Evolutionary conservation across 495 filamentous ascomycete genomes (phyloP), one percentile per base, ranked within the genome.

Genomic region (Podospora didyma): DNA sequence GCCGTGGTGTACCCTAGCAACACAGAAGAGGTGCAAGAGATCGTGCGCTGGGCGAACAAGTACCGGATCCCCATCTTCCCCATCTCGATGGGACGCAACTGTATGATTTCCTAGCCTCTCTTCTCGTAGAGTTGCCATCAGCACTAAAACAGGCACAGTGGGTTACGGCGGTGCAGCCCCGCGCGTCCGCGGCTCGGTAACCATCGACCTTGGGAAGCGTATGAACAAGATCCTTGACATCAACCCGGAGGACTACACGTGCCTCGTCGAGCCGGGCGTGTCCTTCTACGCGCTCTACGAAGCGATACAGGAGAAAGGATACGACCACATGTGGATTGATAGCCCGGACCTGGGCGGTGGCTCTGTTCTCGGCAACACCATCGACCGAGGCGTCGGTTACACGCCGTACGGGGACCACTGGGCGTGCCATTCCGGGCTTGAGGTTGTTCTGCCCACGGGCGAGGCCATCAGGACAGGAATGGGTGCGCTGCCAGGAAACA

Each of bases 121-220:
- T 16, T 35, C 4, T 17, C 7, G 17, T 7, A 16, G 2, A 14
- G 24, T 14, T 14, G 26, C 21, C 22, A 7, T 16, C 19, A n/a
- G 16, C 11, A 21, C 49, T 49, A 20, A 49, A 17, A 34, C 23
- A 52, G 26, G n/a, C 5, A 19, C 11, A 63, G 58, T 76, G 16
- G 80, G 80, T 7, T 84, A 86, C 63, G 83, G 83, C 19, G 83
- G 83, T 26, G 76, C 80, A 0, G 79, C 80, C 0, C 79, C 82
- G 1, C 67, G 80, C 17, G 74, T 85, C 2, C 73, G 70, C 1
- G 82, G 82, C 9, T 75, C 73, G 9, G 75, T 85, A 0, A 76
- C 77, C 4, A 45, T 86, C 0, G 79, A 85, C 54, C 69, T 86
- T 2, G 80, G 81, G 9, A 71, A 66, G 41, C 68, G 75, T 41